Evolutionary conservation across 2,329 filamentous ascomycete genomes (phyloP).

Genomic region (Neopestalotiopsis rosae): DNA sequence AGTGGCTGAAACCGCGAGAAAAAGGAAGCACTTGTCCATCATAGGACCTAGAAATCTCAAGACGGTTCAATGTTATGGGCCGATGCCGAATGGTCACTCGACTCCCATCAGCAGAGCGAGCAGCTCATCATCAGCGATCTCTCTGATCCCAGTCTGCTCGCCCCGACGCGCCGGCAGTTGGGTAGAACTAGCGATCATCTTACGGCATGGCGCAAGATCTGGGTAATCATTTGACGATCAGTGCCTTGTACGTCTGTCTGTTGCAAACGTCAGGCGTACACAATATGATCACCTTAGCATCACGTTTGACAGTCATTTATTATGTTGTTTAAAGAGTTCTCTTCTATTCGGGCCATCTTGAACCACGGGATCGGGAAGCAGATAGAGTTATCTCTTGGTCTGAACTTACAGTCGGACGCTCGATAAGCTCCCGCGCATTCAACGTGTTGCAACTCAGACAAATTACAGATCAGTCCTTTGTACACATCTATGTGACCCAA

Average conservation of each 20-base stretch:
- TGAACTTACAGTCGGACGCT: background rate
- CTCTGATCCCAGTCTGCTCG: background rate
- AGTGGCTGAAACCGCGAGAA: background rate
- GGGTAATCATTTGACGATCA: background rate
- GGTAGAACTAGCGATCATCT: background rate
- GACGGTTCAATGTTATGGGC: too few species aligned
- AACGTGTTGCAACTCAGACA: background rate
- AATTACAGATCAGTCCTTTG: background rate
- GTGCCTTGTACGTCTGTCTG: background rate
- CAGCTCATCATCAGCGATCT: background rate
- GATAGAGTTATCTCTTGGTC: slow-evolving; percentile 1
- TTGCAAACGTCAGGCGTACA: background rate
- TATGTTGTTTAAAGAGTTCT: background rate
- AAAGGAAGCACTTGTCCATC: too few species aligned
- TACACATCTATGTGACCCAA: background rate
- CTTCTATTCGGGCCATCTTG: background rate
- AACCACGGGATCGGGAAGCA: slow-evolving; percentile 1
- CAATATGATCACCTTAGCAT: background rate
- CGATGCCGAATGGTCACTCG: background rate
- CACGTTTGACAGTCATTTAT: background rate
- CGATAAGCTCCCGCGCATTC: background rate
- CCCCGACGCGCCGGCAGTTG: background rate
- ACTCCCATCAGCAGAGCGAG: background rate
- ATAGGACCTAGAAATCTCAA: too few species aligned
- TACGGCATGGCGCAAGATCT: background rate